Conservation (phyloP, 2,329 filamentous ascomycete genomes). For the Botrytis sinoallii region DNA sequence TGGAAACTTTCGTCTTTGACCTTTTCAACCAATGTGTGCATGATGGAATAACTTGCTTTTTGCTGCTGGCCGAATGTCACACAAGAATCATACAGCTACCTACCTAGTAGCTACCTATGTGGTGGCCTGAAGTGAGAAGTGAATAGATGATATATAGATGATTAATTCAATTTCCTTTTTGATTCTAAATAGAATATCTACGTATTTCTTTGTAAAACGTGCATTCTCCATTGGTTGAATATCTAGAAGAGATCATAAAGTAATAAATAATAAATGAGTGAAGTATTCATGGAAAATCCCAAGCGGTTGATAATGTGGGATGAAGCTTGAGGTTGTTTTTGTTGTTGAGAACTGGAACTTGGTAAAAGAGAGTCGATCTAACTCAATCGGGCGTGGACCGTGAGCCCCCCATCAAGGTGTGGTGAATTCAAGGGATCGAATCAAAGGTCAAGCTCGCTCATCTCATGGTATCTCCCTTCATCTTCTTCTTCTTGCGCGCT, state of each 20-base stretch:
- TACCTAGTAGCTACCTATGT: not conserved
- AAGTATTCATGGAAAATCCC: not conserved
- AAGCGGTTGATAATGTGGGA: not conserved
- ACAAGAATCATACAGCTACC: not conserved
- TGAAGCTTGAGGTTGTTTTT: not conserved
- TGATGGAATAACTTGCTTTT: not conserved
- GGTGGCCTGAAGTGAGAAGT: not conserved
- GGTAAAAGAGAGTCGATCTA: not conserved
- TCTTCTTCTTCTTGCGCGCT: not conserved
- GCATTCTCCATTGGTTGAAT: not conserved
- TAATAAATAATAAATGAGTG: not conserved
- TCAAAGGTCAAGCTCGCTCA: not conserved
- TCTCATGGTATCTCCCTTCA: not conserved
- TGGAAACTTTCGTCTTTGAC: not conserved
- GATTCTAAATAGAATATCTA: no score
- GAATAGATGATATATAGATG: not conserved
- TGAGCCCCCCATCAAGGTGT: not conserved
- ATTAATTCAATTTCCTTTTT: no score
- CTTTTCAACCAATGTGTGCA: not conserved
- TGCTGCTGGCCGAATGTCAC: not conserved
- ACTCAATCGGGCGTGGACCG: not conserved
- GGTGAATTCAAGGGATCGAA: not conserved
- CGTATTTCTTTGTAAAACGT: no score
- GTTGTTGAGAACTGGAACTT: not conserved
- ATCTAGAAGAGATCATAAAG: no score